Evolutionary conservation across 2,329 filamentous ascomycete genomes (phyloP).

Genomic region (Rosellinia necatrix): DNA sequence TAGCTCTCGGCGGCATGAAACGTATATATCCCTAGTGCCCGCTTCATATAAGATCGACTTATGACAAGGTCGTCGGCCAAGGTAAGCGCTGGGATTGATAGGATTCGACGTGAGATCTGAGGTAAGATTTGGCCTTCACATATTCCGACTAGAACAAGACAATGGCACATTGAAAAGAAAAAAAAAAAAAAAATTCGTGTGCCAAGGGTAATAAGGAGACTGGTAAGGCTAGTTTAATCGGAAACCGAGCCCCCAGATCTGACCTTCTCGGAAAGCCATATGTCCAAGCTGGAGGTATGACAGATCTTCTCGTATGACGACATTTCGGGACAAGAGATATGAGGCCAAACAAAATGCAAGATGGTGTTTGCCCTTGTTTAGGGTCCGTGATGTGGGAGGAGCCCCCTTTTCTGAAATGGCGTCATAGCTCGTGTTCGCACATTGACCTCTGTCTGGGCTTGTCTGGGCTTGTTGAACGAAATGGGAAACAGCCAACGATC

Average conservation of each 20-base stretch:
- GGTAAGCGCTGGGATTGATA: conserved; percentile 11
- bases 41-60: conserved; percentile 1
- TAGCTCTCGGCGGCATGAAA: too few species aligned
- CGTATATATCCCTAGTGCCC: too few species aligned
- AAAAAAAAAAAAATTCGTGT: neutral
- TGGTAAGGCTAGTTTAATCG: conserved; percentile 20
- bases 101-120: conserved; percentile 5
- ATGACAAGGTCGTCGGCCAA: neutral
- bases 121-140: conserved; percentile 17
- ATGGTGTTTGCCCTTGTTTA: conserved; percentile 8
- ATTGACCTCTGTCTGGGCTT: too few species aligned
- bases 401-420: conserved; percentile 20
- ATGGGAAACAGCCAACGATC: conserved; percentile 9
- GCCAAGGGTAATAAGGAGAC: too few species aligned
- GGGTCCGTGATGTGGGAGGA: neutral
- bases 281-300: neutral
- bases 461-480: conserved; percentile 3
- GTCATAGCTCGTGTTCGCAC: conserved; percentile 25
- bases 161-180: neutral
- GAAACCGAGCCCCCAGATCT: conserved; percentile 5
- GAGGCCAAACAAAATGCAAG: conserved; percentile 15
- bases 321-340: conserved; percentile 19
- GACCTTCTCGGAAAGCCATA: conserved; percentile 14
- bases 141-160: neutral
- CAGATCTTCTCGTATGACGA: conserved; percentile 27